phyloP scores from a whole-genome alignment of 2,329 filamentous ascomycete species.

The Scedosporium apiospermum region DNA sequence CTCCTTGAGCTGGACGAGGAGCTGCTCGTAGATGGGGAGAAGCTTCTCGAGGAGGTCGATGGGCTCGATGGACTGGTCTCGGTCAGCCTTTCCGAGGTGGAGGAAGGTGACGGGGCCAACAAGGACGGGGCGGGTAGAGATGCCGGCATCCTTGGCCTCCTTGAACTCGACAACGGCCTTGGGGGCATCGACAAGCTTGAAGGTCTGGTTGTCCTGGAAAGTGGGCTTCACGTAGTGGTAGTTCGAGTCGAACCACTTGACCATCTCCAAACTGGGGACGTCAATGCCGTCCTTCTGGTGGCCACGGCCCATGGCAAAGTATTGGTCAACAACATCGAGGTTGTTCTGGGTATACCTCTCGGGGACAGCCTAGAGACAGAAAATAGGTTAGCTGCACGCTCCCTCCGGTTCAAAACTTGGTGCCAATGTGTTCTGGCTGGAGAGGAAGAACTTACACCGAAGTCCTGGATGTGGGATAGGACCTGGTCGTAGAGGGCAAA shows the following conservation, averaged over 20 bases:
- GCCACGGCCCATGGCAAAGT: slow-evolving; percentile 99
- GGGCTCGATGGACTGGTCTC: slow-evolving; percentile 83
- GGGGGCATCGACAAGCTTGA: slow-evolving; percentile 77
- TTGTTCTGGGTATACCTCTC: slow-evolving; percentile 88
- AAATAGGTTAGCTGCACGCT: slow-evolving; percentile 5
- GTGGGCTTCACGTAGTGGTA: slow-evolving; percentile 99
- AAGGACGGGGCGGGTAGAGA: slow-evolving; percentile 85
- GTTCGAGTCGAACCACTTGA: slow-evolving; percentile 99
- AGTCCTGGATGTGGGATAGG: slow-evolving; percentile 95
- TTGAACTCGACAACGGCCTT: slow-evolving; percentile 93
- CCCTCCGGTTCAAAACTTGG: background rate
- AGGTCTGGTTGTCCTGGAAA: slow-evolving; percentile 91
- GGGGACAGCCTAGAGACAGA: slow-evolving; percentile 59
- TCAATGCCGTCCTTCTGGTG: slow-evolving; percentile 93
- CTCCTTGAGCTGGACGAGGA: slow-evolving; percentile 86
- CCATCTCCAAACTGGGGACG: slow-evolving; percentile 94
- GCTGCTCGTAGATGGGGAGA: slow-evolving; percentile 86
- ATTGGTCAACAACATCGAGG: slow-evolving; percentile 84
- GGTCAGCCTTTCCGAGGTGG: slow-evolving; percentile 94
- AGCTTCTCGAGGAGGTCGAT: slow-evolving; percentile 92
- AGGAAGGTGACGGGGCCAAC: slow-evolving; percentile 97
- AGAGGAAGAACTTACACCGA: slow-evolving; percentile 59
- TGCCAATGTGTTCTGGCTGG: background rate
- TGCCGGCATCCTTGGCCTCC: slow-evolving; percentile 96
- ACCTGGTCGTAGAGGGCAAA: slow-evolving; percentile 98